Evolutionary conservation across 2,329 filamentous ascomycete genomes (phyloP), one percentile per base, ranked within the genome.

Genomic region (Trichothecium roseum): DNA sequence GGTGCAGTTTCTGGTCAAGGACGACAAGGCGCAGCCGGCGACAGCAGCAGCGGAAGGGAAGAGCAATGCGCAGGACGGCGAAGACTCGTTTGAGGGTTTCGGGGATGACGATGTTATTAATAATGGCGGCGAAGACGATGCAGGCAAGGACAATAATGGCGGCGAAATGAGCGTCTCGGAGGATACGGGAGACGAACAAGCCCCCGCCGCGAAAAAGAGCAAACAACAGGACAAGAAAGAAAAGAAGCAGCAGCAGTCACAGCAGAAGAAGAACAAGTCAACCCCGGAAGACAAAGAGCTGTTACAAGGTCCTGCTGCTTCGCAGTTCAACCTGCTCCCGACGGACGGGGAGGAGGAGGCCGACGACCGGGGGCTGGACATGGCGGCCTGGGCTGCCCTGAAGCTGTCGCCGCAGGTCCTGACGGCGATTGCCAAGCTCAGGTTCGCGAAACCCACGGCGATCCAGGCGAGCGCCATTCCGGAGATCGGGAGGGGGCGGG

Each of bases 401-500:
- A 73, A 79, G 5, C 65, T 98, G 3, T 89, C 84, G 1, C 66
- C 81, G 1, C 68, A 74, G 34, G 72, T 84, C 1, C 63, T 94
- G 14, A 76, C 78, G 2, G 76, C 85, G 13, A 64, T 98, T 22
- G 80, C 85, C 3, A 82, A 78, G 45, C 66, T 96, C 41, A 82
- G 81, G 39, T 96, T 96, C 53, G 54, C 71, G 4, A 78, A 75
- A 39, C 91, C 91, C 1, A 95, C 88, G 1, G 60, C 72, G 1
- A 94, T 98, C 39, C 91, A 98, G 55, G 61, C 68, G 15, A 69
- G 76, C 24, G 69, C 84, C 1, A 94, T 98, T 46, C 88, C 91
- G 0, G 73, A 84, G 36, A 84, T 95, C 31, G 55, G 89, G 15
- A 74, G 76, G 5, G 89, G 89, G 0, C 83, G 84, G 53, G 89